phyloP scores from a whole-genome alignment of 768 basidiomycete species.

The Tulasnella sp. region DNA sequence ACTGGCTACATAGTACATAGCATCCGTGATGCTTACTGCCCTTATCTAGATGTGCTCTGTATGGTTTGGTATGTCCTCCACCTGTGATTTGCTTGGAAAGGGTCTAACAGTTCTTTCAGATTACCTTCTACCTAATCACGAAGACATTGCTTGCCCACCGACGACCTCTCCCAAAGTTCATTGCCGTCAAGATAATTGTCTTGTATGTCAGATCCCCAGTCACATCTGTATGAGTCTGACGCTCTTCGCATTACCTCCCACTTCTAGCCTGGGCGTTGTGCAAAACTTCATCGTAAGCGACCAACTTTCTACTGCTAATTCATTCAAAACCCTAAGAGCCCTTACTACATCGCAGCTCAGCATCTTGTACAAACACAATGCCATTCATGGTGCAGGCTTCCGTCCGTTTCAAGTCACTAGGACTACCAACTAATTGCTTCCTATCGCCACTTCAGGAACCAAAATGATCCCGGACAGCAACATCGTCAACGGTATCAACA shows the following conservation, averaged over 20 bases:
- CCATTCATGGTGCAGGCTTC: conserved; percentile 47
- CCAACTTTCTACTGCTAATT: not conserved
- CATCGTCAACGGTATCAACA: conserved; percentile 72
- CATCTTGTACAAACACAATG: conserved; percentile 46
- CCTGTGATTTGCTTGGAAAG: too few species aligned
- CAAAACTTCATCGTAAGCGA: conserved; percentile 60
- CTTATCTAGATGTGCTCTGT: conserved; percentile 46
- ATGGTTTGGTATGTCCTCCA: conserved; percentile 41
- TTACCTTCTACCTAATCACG: conserved; percentile 73
- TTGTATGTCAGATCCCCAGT: conserved; percentile 11
- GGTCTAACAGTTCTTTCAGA: not conserved
- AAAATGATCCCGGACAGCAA: conserved; percentile 76
- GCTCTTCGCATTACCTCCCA: conserved; percentile 26
- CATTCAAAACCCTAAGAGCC: not conserved
- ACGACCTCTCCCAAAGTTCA: conserved; percentile 76
- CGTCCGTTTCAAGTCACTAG: not conserved
- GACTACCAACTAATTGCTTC: not conserved
- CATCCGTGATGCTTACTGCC: not conserved
- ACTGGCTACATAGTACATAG: not conserved
- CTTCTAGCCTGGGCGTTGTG: conserved; percentile 60
- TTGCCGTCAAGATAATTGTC: conserved; percentile 55
- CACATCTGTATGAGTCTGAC: not conserved
- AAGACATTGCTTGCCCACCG: conserved; percentile 62
- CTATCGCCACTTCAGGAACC: conserved; percentile 36
- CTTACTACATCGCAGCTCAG: conserved; percentile 37